Evolutionary conservation across 371 early-diverging fungal genomes (phyloP).

Genomic region (Actinomucor elegans): DNA sequence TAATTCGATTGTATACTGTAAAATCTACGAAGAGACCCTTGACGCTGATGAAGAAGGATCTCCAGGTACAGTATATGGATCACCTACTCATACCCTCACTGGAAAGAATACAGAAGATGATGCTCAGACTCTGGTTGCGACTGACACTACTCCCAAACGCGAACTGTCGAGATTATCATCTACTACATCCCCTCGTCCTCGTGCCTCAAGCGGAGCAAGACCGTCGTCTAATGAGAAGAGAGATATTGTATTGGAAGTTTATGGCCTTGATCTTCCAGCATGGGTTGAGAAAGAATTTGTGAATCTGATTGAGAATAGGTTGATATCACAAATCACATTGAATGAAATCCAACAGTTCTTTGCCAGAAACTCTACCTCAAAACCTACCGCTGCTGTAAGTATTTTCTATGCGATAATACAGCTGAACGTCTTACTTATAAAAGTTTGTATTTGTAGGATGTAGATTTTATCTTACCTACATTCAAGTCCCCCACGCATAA

Average conservation of each 20-base stretch:
- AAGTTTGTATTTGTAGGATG: constrained; percentile 58
- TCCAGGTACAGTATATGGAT: constrained; percentile 10
- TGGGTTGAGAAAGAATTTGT: constrained; percentile 72
- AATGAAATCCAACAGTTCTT: constrained; percentile 68
- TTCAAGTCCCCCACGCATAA: constrained; percentile 37
- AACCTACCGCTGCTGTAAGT: constrained; percentile 65
- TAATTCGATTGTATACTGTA: constrained; percentile 52
- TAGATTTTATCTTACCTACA: constrained; percentile 65
- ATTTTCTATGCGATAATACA: no score
- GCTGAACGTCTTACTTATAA: no score
- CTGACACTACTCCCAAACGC: constrained; percentile 7
- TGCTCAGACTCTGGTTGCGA: constrained; percentile 4
- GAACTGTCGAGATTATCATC: constrained; percentile 4
- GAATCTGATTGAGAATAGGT: constrained; percentile 60
- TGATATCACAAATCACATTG: constrained; percentile 65
- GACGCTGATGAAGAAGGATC: constrained; percentile 1
- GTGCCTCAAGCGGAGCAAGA: constrained; percentile 18
- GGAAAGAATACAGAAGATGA: constrained; percentile 13
- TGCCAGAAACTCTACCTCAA: constrained; percentile 64
- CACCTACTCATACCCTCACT: constrained; percentile 6
- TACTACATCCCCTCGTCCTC: constrained; percentile 13
- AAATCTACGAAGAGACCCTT: constrained; percentile 34
- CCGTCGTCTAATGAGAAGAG: constrained; percentile 18
- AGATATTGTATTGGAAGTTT: constrained; percentile 70
- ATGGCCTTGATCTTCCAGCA: constrained; percentile 68